A percentile compares a stretch with the other conserved stretches of the same genome.
phyloP scores from a whole-genome alignment of 345 rosid species.

The Cochlearia excelsa region DNA sequence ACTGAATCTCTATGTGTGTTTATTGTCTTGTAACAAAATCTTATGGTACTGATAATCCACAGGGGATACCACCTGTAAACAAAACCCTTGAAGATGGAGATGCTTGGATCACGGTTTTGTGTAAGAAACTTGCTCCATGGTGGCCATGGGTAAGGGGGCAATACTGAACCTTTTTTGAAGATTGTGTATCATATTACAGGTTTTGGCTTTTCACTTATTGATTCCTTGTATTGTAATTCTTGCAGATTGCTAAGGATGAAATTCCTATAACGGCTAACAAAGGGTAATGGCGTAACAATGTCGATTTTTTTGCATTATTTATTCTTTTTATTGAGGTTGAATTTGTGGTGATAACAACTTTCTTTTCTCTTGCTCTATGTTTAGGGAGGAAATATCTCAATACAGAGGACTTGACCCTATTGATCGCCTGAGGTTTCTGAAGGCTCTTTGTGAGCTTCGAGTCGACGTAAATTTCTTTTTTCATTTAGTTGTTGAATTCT shows the following conservation, averaged over 20 bases:
- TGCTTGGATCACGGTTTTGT: slow-evolving; percentile 75
- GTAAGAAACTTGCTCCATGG: slow-evolving; percentile 70
- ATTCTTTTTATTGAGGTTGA: slow-evolving; percentile 1
- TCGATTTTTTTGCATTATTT: neutral
- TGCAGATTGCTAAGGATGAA: slow-evolving; percentile 80
- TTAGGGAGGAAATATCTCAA: slow-evolving; percentile 58
- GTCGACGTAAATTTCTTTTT: slow-evolving; percentile 47
- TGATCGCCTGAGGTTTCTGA: slow-evolving; percentile 56
- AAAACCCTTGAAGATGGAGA: slow-evolving; percentile 50
- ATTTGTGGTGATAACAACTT: slow-evolving; percentile 6
- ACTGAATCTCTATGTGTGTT: neutral
- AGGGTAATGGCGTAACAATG: slow-evolving; percentile 45
- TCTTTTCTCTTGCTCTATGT: slow-evolving; percentile 30
- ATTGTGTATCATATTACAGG: neutral
- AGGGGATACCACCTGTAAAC: slow-evolving; percentile 77
- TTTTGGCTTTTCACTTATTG: neutral
- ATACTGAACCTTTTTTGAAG: neutral
- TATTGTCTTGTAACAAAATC: neutral
- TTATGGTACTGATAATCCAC: slow-evolving; percentile 7
- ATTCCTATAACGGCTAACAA: slow-evolving; percentile 54
- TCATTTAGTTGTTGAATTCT: slow-evolving; percentile 13
- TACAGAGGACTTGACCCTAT: slow-evolving; percentile 63
- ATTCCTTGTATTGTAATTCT: slow-evolving; percentile 3
- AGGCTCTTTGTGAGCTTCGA: slow-evolving; percentile 87
- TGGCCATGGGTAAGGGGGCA: slow-evolving; percentile 74